These are phyloP conservation scores for Salix suchowensis DNA, from an alignment of 345 rosid genomes.

Conservation along the genomic window DNA sequence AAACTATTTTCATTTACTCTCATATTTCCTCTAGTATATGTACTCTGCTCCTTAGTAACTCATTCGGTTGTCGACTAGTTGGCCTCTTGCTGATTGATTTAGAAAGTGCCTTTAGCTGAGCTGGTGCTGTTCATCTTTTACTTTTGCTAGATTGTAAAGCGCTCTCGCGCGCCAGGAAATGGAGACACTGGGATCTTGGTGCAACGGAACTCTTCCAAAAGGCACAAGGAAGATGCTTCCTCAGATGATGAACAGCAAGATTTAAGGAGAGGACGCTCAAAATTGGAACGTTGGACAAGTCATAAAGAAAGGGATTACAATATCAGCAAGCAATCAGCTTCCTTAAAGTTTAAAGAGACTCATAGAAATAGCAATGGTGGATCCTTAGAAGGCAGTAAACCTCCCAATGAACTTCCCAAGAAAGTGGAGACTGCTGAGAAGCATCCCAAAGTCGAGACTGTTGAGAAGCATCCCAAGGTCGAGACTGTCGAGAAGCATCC, in stretches of 20 bases:
- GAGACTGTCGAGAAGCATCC: constrained; percentile 38
- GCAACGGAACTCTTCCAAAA: constrained; percentile 49
- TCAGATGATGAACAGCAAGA: constrained; percentile 78
- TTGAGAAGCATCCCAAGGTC: constrained; percentile 32
- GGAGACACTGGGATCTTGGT: constrained; percentile 31
- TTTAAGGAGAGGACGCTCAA: constrained; percentile 77
- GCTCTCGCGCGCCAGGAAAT: constrained; percentile 39
- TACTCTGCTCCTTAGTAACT: not conserved
- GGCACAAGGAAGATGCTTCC: constrained; percentile 53
- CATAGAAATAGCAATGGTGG: constrained; percentile 42
- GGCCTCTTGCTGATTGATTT: constrained; percentile 3
- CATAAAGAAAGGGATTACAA: constrained; percentile 76
- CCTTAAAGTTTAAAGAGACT: constrained; percentile 55
- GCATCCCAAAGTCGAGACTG: constrained; percentile 32
- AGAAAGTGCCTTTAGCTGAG: constrained; percentile 17
- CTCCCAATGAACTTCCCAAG: constrained; percentile 33
- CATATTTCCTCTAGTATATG: not conserved
- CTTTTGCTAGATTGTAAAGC: constrained; percentile 53
- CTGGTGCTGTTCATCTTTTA: constrained; percentile 29
- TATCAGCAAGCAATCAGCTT: constrained; percentile 50
- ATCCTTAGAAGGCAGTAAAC: constrained; percentile 34
- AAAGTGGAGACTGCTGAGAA: constrained; percentile 34
- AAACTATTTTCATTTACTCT: not conserved
- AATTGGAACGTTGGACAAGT: constrained; percentile 94
- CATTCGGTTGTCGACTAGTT: not conserved